Conservation (phyloP, 176 grass and related monocot species). For the Oryza glaberrima region DNA sequence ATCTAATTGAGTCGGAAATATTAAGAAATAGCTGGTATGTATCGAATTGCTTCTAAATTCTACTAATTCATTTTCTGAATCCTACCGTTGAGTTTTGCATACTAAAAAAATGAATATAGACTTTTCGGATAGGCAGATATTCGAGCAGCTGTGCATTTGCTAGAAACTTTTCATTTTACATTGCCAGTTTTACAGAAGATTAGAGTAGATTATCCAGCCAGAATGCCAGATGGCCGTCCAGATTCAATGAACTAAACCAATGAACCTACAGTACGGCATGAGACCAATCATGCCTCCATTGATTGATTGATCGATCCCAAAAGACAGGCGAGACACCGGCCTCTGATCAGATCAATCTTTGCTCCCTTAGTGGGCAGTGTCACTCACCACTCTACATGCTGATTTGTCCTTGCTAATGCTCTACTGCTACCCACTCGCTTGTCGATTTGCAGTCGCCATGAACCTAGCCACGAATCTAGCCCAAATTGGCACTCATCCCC, state of each 20-base stretch:
- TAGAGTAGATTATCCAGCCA: background rate
- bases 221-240: conserved; percentile 15
- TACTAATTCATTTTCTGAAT: too few species aligned
- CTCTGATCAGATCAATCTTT: conserved; percentile 28
- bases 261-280: background rate
- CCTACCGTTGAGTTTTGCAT: too few species aligned
- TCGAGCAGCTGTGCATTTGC: too few species aligned
- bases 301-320: conserved; percentile 40
- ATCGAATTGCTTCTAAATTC: too few species aligned
- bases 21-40: too few species aligned
- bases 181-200: background rate
- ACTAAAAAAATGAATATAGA: too few species aligned
- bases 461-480: conserved; percentile 43
- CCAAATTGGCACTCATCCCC: background rate
- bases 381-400: conserved; percentile 26
- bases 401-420: conserved; percentile 11
- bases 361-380: conserved; percentile 43
- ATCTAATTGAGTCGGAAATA: too few species aligned
- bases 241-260: conserved; percentile 46
- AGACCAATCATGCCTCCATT: conserved; percentile 20
- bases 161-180: too few species aligned
- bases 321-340: conserved; percentile 7
- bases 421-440: conserved; percentile 4
- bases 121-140: too few species aligned
- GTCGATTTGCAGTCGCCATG: conserved; percentile 20